These are phyloP conservation scores for Helotiales sp. DNA, from an alignment of 2,329 filamentous ascomycete species.

Conservation along the genomic window DNA sequence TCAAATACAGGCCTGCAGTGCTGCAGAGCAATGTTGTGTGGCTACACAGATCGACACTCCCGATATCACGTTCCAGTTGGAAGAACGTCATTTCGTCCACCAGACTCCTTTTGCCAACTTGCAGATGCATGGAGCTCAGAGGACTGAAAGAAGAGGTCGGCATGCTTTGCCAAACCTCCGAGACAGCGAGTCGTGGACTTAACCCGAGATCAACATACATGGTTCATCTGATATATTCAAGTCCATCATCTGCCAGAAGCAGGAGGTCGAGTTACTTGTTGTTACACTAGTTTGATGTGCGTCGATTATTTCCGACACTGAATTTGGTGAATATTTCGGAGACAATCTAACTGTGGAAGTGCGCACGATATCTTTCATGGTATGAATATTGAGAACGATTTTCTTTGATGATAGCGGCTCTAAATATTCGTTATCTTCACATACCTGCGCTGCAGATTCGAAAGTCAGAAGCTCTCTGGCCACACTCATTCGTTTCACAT, in stretches of 20 bases:
- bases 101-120: neutral
- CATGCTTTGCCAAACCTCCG: neutral
- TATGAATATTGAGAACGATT: too few species aligned
- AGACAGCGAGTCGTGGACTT: neutral
- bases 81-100: neutral
- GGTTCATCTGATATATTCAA: too few species aligned
- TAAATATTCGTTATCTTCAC: too few species aligned
- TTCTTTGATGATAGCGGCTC: too few species aligned
- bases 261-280: too few species aligned
- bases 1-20: neutral
- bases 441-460: too few species aligned
- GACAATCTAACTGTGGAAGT: too few species aligned
- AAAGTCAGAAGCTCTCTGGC: neutral
- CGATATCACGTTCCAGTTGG: neutral
- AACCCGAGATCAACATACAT: neutral
- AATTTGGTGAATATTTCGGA: too few species aligned
- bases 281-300: too few species aligned
- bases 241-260: too few species aligned
- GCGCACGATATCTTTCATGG: too few species aligned
- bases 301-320: too few species aligned
- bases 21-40: conserved; percentile 4
- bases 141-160: neutral
- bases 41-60: conserved; percentile 1
- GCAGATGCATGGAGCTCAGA: neutral
- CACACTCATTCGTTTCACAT: neutral